These are phyloP conservation scores for Elsinoe ampelina DNA, from an alignment of 2,329 filamentous ascomycete species.

Conservation along the genomic window DNA sequence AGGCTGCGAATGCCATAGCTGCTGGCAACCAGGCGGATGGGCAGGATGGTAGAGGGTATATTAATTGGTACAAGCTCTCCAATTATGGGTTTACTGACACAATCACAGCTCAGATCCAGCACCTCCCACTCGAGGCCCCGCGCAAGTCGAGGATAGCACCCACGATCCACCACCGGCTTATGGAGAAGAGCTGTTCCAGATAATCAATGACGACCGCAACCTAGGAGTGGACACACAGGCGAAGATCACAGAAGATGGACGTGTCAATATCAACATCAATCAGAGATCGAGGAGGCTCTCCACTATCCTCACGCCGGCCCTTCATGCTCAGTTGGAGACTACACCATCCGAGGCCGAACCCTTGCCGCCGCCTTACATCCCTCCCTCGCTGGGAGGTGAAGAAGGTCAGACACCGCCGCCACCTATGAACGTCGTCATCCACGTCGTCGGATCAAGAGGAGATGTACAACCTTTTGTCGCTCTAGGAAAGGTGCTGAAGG, in stretches of 20 bases:
- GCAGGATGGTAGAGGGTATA: not conserved
- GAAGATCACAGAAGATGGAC: slow-evolving; percentile 52
- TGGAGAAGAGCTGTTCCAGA: slow-evolving; percentile 29
- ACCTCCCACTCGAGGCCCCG: not conserved
- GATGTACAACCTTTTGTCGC: slow-evolving; percentile 71
- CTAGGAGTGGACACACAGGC: slow-evolving; percentile 30
- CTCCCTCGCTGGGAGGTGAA: slow-evolving; percentile 59
- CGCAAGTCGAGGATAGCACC: slow-evolving; percentile 8
- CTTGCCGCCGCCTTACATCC: slow-evolving; percentile 61
- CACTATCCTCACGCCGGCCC: slow-evolving; percentile 55
- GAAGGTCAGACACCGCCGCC: slow-evolving; percentile 47
- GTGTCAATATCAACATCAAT: slow-evolving; percentile 71
- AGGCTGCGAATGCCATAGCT: slow-evolving; percentile 14
- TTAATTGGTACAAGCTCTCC: not conserved
- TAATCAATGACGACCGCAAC: slow-evolving; percentile 30
- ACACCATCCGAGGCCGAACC: slow-evolving; percentile 40
- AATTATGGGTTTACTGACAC: not conserved
- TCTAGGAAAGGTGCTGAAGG: slow-evolving; percentile 54
- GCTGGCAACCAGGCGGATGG: not conserved
- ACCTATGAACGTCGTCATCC: slow-evolving; percentile 59
- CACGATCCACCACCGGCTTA: slow-evolving; percentile 32
- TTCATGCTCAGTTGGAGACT: slow-evolving; percentile 47
- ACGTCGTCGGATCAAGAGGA: slow-evolving; percentile 64
- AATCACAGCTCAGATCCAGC: not conserved
- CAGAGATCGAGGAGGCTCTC: slow-evolving; percentile 58